These are phyloP conservation scores for Peronosclerospora sorghi DNA, from an alignment of 352 stramenopile genomes.

Conservation along the genomic window DNA sequence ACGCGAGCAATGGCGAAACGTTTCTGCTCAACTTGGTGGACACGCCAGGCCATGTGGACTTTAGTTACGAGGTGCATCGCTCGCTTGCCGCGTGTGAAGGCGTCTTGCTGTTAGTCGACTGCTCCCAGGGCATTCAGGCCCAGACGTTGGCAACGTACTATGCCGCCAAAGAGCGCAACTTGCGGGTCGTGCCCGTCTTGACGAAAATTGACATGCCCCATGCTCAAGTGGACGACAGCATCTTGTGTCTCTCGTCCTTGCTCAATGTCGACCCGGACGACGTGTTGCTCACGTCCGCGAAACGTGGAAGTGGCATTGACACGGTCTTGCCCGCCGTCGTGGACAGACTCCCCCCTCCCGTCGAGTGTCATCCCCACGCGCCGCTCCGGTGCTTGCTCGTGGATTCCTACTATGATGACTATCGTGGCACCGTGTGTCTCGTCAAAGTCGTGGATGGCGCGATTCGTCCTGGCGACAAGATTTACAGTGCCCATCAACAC, in stretches of 20 bases:
- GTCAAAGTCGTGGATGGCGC: conserved; percentile 91
- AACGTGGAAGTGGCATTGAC: conserved; percentile 86
- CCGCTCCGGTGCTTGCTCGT: conserved; percentile 90
- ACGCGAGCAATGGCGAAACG: conserved; percentile 36
- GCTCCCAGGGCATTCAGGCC: conserved; percentile 95
- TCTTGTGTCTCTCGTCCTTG: conserved; percentile 65
- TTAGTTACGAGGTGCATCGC: conserved; percentile 96
- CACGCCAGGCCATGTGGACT: conserved; percentile 96
- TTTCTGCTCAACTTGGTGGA: conserved; percentile 97
- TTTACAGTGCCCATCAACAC: conserved; percentile 60
- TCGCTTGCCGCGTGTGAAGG: conserved; percentile 94
- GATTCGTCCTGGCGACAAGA: conserved; percentile 76
- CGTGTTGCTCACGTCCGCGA: conserved; percentile 92
- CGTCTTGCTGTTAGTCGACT: conserved; percentile 96
- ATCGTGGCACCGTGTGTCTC: conserved; percentile 92
- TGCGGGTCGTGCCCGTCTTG: conserved; percentile 93
- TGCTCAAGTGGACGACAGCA: conserved; percentile 87
- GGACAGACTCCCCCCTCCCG: conserved; percentile 51
- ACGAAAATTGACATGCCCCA: conserved; percentile 98
- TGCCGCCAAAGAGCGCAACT: conserved; percentile 90
- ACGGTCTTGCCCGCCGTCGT: conserved; percentile 81
- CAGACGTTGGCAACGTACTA: conserved; percentile 97
- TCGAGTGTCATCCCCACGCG: conserved; percentile 35
- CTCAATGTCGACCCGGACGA: conserved; percentile 89
- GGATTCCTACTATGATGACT: conserved; percentile 96